Evolutionary conservation across 108 stramenopile genomes (phyloP), one percentile per base, ranked within the genome.

Genomic region (Cylindrotheca fusiformis): DNA sequence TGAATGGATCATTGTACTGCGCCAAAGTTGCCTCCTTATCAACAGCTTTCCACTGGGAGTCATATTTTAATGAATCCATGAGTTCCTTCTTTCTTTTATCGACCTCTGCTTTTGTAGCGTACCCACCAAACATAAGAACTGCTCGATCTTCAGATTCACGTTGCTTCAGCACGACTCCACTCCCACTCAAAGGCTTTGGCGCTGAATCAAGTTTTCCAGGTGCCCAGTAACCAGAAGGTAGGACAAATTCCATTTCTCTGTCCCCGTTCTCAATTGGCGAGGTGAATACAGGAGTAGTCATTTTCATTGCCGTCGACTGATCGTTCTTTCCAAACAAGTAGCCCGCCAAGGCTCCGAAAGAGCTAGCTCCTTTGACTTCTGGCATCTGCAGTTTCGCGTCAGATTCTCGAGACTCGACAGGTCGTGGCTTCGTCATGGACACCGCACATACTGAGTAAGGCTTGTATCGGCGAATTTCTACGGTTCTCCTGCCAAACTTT

Each of bases 1-100:
- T 96, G 63, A 96, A 98, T 2, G 97, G 97, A 59, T 96, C 95
- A 58, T 98, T 98, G 77, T 97, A 97, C 64, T 95, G 95, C 3
- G 95, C 85, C 14, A 87, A 52, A 4, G 73, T 71, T 6, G 78
- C 71, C 10, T 67, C 45, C 2, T 65, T 58, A 14, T 24, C 50
- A 10, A 51, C 21, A 21, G 27, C 17, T 30, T 48, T 70, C 68
- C 68, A 69, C 47, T 54, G 20, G 4, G 33, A 32, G 28, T 58
- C 57, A 24, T 72, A 55, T 32, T 79, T 79, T 12, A 61, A 41
- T 24, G 72, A 58, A 10, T 55, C 30, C 49, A 96, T 20, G 47
- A 95, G 71, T 61, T 90, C 51, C 25, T 68, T 68, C 41, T 69
- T 78, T 52, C 85, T 79, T 6, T 65, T 50, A 20, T 65, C 66